Percentiles rank a stretch among this genome's conserved stretches.
Evolutionary conservation across 129 eudicot species (phyloP).

Genomic region (Calendula officinalis): DNA sequence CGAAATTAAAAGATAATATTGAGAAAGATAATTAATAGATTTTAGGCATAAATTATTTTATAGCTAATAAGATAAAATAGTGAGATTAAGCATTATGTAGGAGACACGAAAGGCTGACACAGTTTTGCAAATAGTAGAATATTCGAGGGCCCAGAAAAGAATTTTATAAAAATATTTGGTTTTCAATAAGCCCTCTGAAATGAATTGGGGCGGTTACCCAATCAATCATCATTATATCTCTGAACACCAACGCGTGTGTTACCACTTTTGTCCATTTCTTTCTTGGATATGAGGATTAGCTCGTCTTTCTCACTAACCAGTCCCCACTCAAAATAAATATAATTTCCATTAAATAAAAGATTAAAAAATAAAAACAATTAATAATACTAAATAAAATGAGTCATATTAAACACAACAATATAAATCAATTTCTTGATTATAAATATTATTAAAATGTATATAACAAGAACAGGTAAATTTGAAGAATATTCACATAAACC

Average conservation of each 20-base stretch:
- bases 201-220: slow-evolving; percentile 32
- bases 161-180: not conserved
- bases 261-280: slow-evolving; percentile 16
- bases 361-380: not conserved
- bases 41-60: no score
- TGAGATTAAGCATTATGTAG: no score
- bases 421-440: no score
- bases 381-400: no score
- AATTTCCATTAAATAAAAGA: not conserved
- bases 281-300: not conserved
- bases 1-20: no score
- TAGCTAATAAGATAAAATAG: no score
- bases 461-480: no score
- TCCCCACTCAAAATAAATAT: slow-evolving; percentile 10
- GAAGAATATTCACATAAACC: no score
- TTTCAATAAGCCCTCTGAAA: not conserved
- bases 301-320: not conserved
- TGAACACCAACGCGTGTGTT: slow-evolving; percentile 15
- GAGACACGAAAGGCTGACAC: slow-evolving; percentile 16
- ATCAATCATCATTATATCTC: slow-evolving; percentile 11
- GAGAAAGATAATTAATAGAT: no score
- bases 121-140: slow-evolving; percentile 8
- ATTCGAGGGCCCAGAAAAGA: slow-evolving; percentile 3
- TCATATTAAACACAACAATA: no score
- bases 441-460: no score